Evolutionary conservation across 805 yeast species (phyloP), one percentile per base, ranked within the genome.

Genomic region (Yarrowia keelungensis): DNA sequence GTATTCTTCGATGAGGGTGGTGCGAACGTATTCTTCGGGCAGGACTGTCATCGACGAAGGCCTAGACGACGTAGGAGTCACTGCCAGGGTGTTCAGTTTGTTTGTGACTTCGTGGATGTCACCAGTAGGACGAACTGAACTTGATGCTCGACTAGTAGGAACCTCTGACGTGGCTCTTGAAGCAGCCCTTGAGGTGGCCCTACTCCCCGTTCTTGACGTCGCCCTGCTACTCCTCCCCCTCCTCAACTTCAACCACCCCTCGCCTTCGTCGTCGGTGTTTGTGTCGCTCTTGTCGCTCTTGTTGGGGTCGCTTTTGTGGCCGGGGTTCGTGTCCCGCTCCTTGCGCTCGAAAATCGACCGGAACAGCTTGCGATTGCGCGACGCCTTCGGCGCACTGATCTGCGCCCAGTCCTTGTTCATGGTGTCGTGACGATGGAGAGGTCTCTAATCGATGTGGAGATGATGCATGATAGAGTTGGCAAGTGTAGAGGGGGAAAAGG

Each of bases 341-440:
- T 62, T 62, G 67, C 54, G 54, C n/a, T 49, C 67, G 32, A 62
- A 62, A 2, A 62, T 62, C 8, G 67, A 62, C 32, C 67, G 54
- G 8, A 62, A 62, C 47, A 62, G 46, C 45, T 62, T 47, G 11
- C 67, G 35, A 19, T 62, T 62, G 39, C 67, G 54, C 39, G 45
- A 47, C 16, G 67, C 65, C 51, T 59, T 59, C 19, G 65, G 65
- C 8, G 65, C 51, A 5, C 51, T 35, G 19, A 59, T 22, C 15
- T 59, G 65, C 32, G 65, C 51, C 65, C 65, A 59, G 51, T 59
- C 65, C 16, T 59, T 59, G 50, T 39, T 59, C 42, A 45, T 59
- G 16, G 7, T 41, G 62, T 41, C 14, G 43, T 9, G 11, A 5
- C 3, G 14, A 4, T 5, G 35, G 3, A 8, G 22, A 10, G 9